Percentiles rank a stretch among this genome's conserved stretches.
These are phyloP conservation scores for Phialophora verrucosa DNA, from an alignment of 2,329 filamentous ascomycete species.

Conservation along the genomic window DNA sequence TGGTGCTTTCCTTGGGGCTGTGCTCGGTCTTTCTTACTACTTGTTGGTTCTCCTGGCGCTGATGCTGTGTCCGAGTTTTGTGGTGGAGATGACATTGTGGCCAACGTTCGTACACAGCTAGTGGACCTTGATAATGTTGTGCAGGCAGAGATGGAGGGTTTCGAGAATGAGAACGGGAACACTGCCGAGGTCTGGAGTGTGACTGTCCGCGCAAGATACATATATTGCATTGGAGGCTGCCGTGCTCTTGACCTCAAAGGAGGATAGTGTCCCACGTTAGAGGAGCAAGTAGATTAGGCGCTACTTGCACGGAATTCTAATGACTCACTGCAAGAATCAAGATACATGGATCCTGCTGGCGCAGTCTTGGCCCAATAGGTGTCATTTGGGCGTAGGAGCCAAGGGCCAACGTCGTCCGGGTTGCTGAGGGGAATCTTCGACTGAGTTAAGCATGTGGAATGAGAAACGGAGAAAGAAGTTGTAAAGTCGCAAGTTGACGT, in stretches of 20 bases:
- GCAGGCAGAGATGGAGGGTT: background rate
- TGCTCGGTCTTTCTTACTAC: background rate
- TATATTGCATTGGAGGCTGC: background rate
- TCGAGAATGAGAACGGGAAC: background rate
- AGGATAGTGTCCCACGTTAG: background rate
- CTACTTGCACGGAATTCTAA: background rate
- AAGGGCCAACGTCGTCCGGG: background rate
- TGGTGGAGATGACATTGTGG: background rate
- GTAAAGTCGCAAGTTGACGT: no score
- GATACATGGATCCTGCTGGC: background rate
- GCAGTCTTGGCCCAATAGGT: background rate
- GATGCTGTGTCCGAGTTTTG: background rate
- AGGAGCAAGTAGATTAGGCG: background rate
- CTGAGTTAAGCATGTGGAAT: no score
- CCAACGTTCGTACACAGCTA: background rate
- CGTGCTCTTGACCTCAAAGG: background rate
- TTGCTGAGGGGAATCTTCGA: background rate
- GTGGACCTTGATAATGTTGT: background rate
- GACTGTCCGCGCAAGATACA: background rate
- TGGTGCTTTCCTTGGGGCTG: constrained; percentile 29
- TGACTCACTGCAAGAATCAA: background rate
- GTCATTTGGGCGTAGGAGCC: background rate
- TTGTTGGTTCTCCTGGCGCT: background rate
- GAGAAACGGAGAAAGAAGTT: background rate
- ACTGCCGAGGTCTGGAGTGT: background rate